These are phyloP conservation scores for Phytophthora rubi DNA, from an alignment of 352 stramenopile species.

Conservation along the genomic window DNA sequence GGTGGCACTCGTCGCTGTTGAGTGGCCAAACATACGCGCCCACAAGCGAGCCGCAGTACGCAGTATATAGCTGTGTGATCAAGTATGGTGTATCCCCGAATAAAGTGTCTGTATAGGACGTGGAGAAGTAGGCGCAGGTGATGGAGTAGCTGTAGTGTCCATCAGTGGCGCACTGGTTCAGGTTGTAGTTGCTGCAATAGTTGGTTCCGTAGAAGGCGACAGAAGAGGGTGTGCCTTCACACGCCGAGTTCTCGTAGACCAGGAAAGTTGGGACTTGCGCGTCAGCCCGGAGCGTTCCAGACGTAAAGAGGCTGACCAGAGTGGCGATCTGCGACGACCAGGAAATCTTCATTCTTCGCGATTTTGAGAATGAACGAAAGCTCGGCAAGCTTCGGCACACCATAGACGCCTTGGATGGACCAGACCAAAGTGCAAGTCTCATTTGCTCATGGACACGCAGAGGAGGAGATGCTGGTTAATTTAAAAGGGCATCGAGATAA, in stretches of 20 bases:
- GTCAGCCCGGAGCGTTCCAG: background rate
- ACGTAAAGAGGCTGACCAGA: background rate
- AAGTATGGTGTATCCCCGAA: background rate
- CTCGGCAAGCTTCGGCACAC: too few species aligned
- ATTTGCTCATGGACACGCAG: background rate
- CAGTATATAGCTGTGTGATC: background rate
- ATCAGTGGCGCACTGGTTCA: background rate
- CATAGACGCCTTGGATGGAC: background rate
- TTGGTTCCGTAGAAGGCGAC: background rate
- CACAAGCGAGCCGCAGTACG: background rate
- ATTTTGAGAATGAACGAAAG: too few species aligned
- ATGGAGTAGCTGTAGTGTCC: background rate
- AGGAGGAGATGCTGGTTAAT: too few species aligned
- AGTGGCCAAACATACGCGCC: background rate
- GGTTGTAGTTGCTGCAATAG: background rate
- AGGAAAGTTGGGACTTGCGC: background rate
- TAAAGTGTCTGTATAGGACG: background rate
- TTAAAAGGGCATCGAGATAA: too few species aligned
- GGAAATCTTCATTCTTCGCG: background rate
- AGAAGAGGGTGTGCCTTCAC: background rate
- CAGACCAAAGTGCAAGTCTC: background rate
- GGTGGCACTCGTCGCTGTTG: background rate
- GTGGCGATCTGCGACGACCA: background rate
- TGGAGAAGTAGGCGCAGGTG: background rate
- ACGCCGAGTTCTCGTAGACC: background rate